Conservation (phyloP, 2,329 filamentous ascomycete genomes). For the Eurotiales sp. region DNA sequence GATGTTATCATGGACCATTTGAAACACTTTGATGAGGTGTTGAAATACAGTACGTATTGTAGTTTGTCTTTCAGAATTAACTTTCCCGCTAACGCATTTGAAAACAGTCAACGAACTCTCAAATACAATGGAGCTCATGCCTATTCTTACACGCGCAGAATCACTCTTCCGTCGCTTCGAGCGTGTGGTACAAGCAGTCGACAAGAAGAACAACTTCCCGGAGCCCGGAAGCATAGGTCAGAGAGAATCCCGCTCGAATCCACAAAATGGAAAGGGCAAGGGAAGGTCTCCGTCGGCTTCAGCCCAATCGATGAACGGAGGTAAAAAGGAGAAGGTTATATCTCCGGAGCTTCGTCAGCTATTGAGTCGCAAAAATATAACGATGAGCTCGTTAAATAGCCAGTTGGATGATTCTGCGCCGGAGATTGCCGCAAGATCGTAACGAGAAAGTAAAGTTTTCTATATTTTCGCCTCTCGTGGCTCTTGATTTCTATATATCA, state of each 20-base stretch:
- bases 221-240: constrained; percentile 50
- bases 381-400: not conserved
- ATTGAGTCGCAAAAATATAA: constrained; percentile 51
- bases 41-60: constrained; percentile 78
- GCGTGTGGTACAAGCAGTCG: constrained; percentile 81
- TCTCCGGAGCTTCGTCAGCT: constrained; percentile 60
- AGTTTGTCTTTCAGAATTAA: not conserved
- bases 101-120: constrained; percentile 87
- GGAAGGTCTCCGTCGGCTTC: constrained; percentile 28
- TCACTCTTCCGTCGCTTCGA: constrained; percentile 84
- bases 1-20: constrained; percentile 94
- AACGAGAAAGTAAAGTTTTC: not conserved
- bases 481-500: not conserved
- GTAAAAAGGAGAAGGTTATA: constrained; percentile 50
- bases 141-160: constrained; percentile 83
- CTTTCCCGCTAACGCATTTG: constrained; percentile 12
- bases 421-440: not conserved
- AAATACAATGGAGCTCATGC: constrained; percentile 83
- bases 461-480: not conserved
- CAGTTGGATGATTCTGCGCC: not conserved
- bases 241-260: constrained; percentile 26
- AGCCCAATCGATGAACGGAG: constrained; percentile 21
- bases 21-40: constrained; percentile 89
- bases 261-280: too few relatives aligned
- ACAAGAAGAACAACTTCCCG: constrained; percentile 86